Percentiles rank a stretch among this genome's conserved stretches.
Evolutionary conservation across 208 protist genomes (phyloP).

Genomic region (Leptomonas seymouri): DNA sequence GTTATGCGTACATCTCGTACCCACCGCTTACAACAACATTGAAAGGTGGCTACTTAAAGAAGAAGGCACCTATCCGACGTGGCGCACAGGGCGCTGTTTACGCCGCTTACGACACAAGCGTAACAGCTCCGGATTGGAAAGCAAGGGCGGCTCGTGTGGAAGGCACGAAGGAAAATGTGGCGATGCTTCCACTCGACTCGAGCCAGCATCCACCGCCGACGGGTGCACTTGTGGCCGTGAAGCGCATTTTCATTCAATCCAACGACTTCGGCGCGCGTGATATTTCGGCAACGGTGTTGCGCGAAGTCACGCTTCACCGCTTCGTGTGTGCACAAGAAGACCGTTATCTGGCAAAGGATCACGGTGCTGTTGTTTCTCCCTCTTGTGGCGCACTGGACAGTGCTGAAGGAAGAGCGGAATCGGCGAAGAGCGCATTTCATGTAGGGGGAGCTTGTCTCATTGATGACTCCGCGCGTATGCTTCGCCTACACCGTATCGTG

Average conservation of each 20-base stretch:
- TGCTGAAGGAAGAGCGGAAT: neutral
- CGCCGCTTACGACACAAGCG: slow-evolving; percentile 45
- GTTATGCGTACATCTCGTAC: slow-evolving; percentile 35
- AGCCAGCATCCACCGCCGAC: neutral
- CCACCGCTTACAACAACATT: slow-evolving; percentile 38
- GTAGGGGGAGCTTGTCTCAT: slow-evolving; percentile 5
- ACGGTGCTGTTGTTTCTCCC: neutral
- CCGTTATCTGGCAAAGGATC: neutral
- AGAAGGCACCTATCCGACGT: slow-evolving; percentile 57
- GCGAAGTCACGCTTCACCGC: slow-evolving; percentile 73
- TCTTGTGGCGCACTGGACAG: neutral
- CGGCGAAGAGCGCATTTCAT: too few species aligned
- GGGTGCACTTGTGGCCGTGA: slow-evolving; percentile 61
- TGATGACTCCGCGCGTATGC: slow-evolving; percentile 40
- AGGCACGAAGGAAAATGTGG: neutral
- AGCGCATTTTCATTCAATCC: slow-evolving; percentile 77
- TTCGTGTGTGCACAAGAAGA: slow-evolving; percentile 32
- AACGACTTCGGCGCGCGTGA: slow-evolving; percentile 76
- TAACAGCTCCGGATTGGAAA: neutral
- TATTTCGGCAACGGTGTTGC: slow-evolving; percentile 69
- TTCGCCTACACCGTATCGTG: slow-evolving; percentile 60
- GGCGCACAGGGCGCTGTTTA: slow-evolving; percentile 88
- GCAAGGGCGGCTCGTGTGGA: neutral
- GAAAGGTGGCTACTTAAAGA: slow-evolving; percentile 52
- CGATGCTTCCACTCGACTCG: too few species aligned